phyloP scores from a whole-genome alignment of 2,329 filamentous ascomycete genomes.

The Lachnum nothofagi region DNA sequence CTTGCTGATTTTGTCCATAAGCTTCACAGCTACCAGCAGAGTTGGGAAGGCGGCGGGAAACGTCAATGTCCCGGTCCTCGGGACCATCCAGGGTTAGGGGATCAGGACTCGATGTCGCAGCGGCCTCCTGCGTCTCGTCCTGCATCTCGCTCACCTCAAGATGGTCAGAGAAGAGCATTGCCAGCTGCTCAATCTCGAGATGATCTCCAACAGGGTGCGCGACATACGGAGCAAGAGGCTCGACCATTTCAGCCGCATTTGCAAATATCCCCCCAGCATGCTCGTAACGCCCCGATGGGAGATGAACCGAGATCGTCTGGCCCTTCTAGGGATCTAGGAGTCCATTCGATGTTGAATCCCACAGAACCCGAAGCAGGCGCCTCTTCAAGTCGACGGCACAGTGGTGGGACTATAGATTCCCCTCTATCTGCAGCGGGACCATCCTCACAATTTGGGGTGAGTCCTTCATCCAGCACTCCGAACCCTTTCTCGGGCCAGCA shows the following conservation, averaged over 20 bases:
- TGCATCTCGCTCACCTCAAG: constrained; percentile 42
- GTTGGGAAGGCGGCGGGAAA: constrained; percentile 33
- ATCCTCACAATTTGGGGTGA: constrained; percentile 24
- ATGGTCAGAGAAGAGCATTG: constrained; percentile 31
- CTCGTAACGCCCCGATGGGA: constrained; percentile 16
- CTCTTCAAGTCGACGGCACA: constrained; percentile 18
- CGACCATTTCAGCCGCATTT: constrained; percentile 21
- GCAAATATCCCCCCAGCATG: constrained; percentile 22
- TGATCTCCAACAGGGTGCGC: constrained; percentile 26
- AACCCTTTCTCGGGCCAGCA: constrained; percentile 23
- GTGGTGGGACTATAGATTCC: constrained; percentile 22
- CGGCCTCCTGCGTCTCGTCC: constrained; percentile 52
- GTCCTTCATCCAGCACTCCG: constrained; percentile 18
- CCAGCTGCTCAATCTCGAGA: constrained; percentile 33
- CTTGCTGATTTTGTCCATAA: constrained; percentile 32
- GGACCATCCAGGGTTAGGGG: constrained; percentile 49
- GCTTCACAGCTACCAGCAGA: constrained; percentile 34
- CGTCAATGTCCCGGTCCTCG: constrained; percentile 55
- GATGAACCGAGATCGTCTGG: constrained; percentile 25
- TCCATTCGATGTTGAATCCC: constrained; percentile 35
- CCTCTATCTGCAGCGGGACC: constrained; percentile 20
- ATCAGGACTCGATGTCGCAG: constrained; percentile 61
- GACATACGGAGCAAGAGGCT: constrained; percentile 21
- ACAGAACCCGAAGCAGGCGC: constrained; percentile 25
- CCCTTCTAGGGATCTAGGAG: constrained; percentile 31